Base-by-base conservation (phyloP, 805 yeast species). In the Pichia membranifaciens region DNA sequence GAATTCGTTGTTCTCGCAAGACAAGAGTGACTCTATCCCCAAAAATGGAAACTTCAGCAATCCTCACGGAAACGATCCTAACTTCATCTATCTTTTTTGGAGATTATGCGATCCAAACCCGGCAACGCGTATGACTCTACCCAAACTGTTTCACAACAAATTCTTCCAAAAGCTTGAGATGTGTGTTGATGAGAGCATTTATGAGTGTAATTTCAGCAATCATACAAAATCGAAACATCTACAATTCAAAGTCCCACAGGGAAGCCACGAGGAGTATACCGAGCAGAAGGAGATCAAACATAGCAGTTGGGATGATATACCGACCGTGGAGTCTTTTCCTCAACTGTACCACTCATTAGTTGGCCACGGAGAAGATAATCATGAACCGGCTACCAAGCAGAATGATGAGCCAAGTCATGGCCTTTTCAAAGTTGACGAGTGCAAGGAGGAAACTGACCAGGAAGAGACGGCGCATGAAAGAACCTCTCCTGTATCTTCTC, bases 81-180 rank as follows among this genome's bases (percentile, higher is more conserved):
- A 44, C 23, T 46, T 58, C 15, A 50, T 57, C 7, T 53, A 60
- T 34, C 36, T 59, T 8, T 58, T 87, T 8, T 84, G 90, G 88
- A 76, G 84, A 60, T 64, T 85, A 44, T 77, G 84, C 55, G 89
- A 84, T 57, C 87, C 88, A 3, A 67, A 77, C 21, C 69, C 75
- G 0, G 58, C 56, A 1, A 69, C 76, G 7, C 70, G 95, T 51
- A 79, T 79, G 58, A 70, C 74, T 16, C 56, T 85, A 51, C 70
- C 73, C 1, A 70, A 73, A 22, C 64, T 85, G 31, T 76, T 81
- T 51, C 56, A 68, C 2, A 89, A 84, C 55, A 79, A 82, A 10
- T 84, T 85, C 81, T 84, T 84, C 59, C 66, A 64, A 25, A 54
- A 65, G 3, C 66, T 83, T 41, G 85, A 78, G 52, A 75, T 78